phyloP scores from a whole-genome alignment of 2,329 filamentous ascomycete genomes.

The Neofusicoccum umdonicola region DNA sequence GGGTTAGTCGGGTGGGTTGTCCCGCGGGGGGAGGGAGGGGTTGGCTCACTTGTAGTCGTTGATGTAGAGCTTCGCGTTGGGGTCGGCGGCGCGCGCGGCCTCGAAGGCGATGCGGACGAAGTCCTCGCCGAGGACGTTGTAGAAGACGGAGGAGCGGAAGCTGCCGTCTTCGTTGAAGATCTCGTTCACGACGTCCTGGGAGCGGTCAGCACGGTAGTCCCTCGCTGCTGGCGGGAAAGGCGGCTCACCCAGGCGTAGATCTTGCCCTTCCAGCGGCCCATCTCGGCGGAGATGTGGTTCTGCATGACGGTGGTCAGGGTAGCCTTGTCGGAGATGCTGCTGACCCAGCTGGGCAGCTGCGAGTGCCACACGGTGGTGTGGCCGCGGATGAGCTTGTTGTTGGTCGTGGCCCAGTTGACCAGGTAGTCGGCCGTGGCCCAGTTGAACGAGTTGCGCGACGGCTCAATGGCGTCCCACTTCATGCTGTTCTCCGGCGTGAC shows the following conservation, averaged over 20 bases:
- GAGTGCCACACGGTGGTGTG: constrained; percentile 66
- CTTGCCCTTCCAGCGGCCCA: constrained; percentile 62
- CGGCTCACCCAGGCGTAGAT: constrained; percentile 53
- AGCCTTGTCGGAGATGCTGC: constrained; percentile 50
- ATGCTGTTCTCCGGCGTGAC: constrained; percentile 67
- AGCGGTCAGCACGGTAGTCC: constrained; percentile 22
- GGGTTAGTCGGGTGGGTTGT: constrained; percentile 32
- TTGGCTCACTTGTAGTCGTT: constrained; percentile 59
- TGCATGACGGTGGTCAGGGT: constrained; percentile 57
- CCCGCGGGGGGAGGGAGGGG: not conserved
- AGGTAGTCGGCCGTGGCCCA: constrained; percentile 59
- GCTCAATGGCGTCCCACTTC: constrained; percentile 64
- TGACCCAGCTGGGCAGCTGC: constrained; percentile 56
- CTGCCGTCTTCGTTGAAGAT: constrained; percentile 61
- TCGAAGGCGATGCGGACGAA: constrained; percentile 70
- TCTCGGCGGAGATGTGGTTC: constrained; percentile 59
- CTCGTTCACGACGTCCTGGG: constrained; percentile 61
- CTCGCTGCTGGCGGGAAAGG: too few relatives aligned
- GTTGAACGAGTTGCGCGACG: constrained; percentile 51
- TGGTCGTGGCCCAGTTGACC: constrained; percentile 56
- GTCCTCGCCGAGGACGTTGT: constrained; percentile 65
- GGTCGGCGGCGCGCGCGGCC: constrained; percentile 65
- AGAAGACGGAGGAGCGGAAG: constrained; percentile 63
- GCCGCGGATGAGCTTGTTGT: constrained; percentile 61
- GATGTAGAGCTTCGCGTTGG: constrained; percentile 68